phyloP scores from a whole-genome alignment of 1,284 basidiomycete genomes.

The Leccinum solheimii region DNA sequence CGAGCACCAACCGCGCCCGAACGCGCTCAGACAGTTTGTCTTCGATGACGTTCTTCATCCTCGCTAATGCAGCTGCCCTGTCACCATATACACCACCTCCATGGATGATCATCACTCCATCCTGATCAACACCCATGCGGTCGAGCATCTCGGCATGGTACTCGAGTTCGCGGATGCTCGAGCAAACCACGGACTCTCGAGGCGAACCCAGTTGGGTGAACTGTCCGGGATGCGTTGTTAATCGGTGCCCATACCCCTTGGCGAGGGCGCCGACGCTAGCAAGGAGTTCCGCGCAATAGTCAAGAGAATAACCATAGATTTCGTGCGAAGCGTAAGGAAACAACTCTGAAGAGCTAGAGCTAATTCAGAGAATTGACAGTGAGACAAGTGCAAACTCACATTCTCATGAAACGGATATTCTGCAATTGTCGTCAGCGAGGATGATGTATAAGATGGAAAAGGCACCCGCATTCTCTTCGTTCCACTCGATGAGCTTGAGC shows the following conservation, averaged over 20 bases:
- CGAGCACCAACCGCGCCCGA: conserved; percentile 76
- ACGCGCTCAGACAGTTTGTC: conserved; percentile 61
- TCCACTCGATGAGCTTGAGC: conserved; percentile 78
- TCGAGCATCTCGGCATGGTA: conserved; percentile 90
- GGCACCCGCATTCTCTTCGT: conserved; percentile 65
- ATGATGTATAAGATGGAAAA: not conserved
- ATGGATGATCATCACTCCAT: conserved; percentile 82
- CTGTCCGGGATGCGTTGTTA: conserved; percentile 88
- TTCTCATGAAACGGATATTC: conserved; percentile 76
- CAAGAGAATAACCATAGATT: conserved; percentile 77
- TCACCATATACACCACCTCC: conserved; percentile 83
- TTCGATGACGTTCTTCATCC: conserved; percentile 73
- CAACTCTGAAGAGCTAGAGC: conserved; percentile 71
- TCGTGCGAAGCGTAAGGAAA: conserved; percentile 89
- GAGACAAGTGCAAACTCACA: conserved; percentile 35
- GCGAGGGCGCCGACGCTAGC: conserved; percentile 70
- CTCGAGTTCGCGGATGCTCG: conserved; percentile 75
- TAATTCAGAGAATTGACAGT: conserved; percentile 1
- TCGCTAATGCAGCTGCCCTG: conserved; percentile 66
- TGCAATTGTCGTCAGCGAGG: conserved; percentile 19
- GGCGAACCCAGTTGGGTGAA: conserved; percentile 86
- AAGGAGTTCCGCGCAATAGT: conserved; percentile 49
- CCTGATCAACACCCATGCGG: conserved; percentile 73
- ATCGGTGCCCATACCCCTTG: conserved; percentile 72
- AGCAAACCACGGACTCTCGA: conserved; percentile 67